A percentile compares a stretch with the other conserved stretches of the same genome.
Evolutionary conservation across 805 yeast genomes (phyloP).

Genomic region (Torulaspora delbrueckii): DNA sequence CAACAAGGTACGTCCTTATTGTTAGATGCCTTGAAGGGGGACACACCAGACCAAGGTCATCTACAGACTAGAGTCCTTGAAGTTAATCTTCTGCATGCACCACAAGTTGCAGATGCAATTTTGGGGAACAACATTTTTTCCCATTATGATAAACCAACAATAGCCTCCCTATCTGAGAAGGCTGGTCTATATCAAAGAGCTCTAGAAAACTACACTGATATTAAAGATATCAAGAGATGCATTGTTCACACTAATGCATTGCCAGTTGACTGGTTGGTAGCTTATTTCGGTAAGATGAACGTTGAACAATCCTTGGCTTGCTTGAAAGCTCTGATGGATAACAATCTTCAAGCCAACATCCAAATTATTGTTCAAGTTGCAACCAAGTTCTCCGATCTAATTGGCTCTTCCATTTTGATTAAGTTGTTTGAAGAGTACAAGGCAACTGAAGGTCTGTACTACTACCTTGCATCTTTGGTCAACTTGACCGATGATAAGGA

Average conservation of each 20-base stretch:
- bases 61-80: constrained; percentile 92
- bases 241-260: constrained; percentile 79
- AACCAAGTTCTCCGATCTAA: constrained; percentile 88
- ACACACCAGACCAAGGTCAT: constrained; percentile 91
- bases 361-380: constrained; percentile 96
- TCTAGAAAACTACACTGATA: constrained; percentile 89
- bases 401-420: constrained; percentile 80
- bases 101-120: constrained; percentile 99
- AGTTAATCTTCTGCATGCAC: constrained; percentile 90
- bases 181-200: constrained; percentile 97
- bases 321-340: constrained; percentile 76
- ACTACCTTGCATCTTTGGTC: constrained; percentile 88
- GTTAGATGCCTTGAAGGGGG: constrained; percentile 90
- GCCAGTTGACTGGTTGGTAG: constrained; percentile 90
- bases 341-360: constrained; percentile 76
- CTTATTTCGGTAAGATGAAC: constrained; percentile 86
- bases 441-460: constrained; percentile 89
- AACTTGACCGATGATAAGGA: constrained; percentile 91
- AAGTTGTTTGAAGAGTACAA: constrained; percentile 90
- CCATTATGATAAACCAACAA: constrained; percentile 89
- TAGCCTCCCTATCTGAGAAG: constrained; percentile 89
- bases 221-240: constrained; percentile 92
- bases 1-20: constrained; percentile 98
- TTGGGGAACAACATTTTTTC: constrained; percentile 93
- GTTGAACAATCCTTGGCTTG: constrained; percentile 90